These are phyloP conservation scores for Phytophthora pistaciae DNA, from an alignment of 352 stramenopile species.

Conservation along the genomic window DNA sequence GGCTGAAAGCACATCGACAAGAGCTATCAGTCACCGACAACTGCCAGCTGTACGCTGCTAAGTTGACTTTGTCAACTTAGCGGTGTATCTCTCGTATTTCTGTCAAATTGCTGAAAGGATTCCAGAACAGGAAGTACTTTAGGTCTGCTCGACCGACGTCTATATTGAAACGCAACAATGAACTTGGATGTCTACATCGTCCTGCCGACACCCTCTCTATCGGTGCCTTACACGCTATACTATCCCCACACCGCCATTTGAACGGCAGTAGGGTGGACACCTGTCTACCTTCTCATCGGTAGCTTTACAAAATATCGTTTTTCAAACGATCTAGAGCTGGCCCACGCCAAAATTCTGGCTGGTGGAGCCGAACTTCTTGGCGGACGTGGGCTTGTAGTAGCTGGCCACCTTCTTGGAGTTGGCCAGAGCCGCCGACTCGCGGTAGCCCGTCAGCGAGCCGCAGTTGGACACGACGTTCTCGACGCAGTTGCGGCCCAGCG, in stretches of 20 bases:
- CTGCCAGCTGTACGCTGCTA: no score
- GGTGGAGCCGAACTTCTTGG: slow-evolving; percentile 14
- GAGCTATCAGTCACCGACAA: no score
- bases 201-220: not conserved
- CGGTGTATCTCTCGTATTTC: no score
- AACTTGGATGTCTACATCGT: not conserved
- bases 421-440: slow-evolving; percentile 14
- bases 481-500: slow-evolving; percentile 29
- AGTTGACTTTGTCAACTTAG: no score
- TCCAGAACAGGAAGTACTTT: not conserved
- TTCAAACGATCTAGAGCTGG: not conserved
- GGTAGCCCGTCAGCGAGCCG: slow-evolving; percentile 12
- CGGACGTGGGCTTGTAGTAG: slow-evolving; percentile 16
- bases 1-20: no score
- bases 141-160: not conserved
- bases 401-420: slow-evolving; percentile 21
- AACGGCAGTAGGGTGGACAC: not conserved
- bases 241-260: not conserved
- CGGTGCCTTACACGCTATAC: not conserved
- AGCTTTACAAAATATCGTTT: not conserved
- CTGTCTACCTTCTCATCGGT: slow-evolving; percentile 8
- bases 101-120: no score
- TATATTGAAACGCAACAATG: not conserved
- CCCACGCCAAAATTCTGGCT: slow-evolving; percentile 20
- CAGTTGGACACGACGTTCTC: slow-evolving; percentile 32